phyloP scores from a whole-genome alignment of 2,329 filamentous ascomycete genomes.

The Botrytis squamosa region DNA sequence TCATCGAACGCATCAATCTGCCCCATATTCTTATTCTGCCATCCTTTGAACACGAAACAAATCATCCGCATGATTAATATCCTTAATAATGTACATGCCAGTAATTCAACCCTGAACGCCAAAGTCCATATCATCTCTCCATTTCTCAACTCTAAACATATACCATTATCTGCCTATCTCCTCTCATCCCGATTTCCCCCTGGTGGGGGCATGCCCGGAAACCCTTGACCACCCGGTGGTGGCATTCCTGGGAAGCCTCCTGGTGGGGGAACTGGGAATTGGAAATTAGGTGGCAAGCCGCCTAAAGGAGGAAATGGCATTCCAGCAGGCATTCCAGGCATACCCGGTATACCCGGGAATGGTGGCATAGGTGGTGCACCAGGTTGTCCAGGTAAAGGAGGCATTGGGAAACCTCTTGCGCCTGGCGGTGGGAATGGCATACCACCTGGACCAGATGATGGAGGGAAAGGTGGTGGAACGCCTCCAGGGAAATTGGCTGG shows the following conservation, averaged over 20 bases:
- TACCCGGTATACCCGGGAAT: conserved; percentile 42
- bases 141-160: neutral
- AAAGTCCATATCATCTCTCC: conserved; percentile 10
- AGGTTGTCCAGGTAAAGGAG: conserved; percentile 28
- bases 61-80: neutral
- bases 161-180: conserved; percentile 18
- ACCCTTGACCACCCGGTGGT: conserved; percentile 12
- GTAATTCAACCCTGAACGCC: conserved; percentile 8
- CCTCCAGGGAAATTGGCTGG: conserved; percentile 54
- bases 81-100: neutral
- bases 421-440: conserved; percentile 35
- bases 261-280: conserved; percentile 43
- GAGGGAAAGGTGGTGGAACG: conserved; percentile 22
- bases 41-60: neutral
- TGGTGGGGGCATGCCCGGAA: conserved; percentile 15
- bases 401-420: conserved; percentile 35
- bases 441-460: conserved; percentile 16
- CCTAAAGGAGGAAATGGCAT: conserved; percentile 47
- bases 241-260: conserved; percentile 31
- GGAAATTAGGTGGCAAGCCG: conserved; percentile 53
- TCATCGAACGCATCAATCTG: neutral
- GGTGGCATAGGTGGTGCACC: conserved; percentile 28
- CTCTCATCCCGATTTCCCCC: conserved; percentile 19
- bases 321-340: conserved; percentile 44
- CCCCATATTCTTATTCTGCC: neutral